Percentiles rank a stretch among this genome's conserved stretches.
These are phyloP conservation scores for Fusarium humuli DNA, from an alignment of 2,329 filamentous ascomycete species.

Conservation along the genomic window DNA sequence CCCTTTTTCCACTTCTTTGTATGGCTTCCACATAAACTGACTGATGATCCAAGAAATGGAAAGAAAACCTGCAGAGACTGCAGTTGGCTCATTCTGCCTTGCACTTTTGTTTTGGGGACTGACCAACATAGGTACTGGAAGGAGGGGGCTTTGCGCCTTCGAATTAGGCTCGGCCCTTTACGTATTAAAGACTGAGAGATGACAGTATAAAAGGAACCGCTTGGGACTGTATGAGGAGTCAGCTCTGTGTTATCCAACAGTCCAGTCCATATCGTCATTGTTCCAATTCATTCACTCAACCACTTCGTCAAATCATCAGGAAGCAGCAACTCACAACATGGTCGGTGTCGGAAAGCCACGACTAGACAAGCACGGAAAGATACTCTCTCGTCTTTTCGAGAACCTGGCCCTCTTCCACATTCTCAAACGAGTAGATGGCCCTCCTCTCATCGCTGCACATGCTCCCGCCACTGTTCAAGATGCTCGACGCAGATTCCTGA, in stretches of 20 bases:
- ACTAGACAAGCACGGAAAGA: constrained; percentile 15
- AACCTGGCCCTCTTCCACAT: constrained; percentile 33
- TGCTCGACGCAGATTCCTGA: constrained; percentile 49
- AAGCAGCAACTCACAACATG: constrained; percentile 3
- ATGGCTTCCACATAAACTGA: neutral
- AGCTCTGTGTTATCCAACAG: neutral
- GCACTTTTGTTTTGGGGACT: constrained; percentile 1
- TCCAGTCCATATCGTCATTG: neutral
- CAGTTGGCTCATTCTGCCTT: constrained; percentile 4
- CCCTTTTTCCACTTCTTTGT: constrained; percentile 5
- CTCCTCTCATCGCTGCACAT: constrained; percentile 12
- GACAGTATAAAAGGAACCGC: neutral
- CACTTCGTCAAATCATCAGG: neutral
- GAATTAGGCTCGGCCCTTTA: neutral
- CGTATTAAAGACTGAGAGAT: neutral
- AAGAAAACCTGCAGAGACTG: neutral
- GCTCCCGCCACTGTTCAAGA: constrained; percentile 1
- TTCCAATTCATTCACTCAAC: neutral
- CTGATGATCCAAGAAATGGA: neutral
- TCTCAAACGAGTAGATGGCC: constrained; percentile 23
- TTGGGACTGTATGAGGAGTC: too few relatives aligned
- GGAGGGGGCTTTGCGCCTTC: neutral
- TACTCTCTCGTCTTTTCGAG: constrained; percentile 42
- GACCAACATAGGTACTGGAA: constrained; percentile 17
- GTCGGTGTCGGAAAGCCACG: constrained; percentile 31